These are phyloP conservation scores for Uronychia setigera DNA, from an alignment of 73 alveolate genomes.

Conservation along the genomic window DNA sequence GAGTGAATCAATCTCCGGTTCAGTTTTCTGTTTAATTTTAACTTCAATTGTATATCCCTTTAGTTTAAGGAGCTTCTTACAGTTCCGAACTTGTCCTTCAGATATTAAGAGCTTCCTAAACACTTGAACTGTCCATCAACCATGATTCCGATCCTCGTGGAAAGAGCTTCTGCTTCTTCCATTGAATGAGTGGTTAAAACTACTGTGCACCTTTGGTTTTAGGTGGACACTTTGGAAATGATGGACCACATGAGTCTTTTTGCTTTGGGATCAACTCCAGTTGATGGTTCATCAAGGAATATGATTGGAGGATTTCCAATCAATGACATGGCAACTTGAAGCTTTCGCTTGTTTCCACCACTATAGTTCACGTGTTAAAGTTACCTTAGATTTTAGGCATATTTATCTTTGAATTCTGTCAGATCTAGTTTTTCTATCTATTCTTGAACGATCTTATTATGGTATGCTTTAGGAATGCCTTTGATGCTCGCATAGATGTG, in stretches of 20 bases:
- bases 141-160: constrained; percentile 86
- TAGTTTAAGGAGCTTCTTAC: neutral
- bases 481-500: constrained; percentile 73
- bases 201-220: constrained; percentile 55
- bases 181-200: constrained; percentile 69
- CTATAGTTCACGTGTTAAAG: too few relatives aligned
- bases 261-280: constrained; percentile 94
- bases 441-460: constrained; percentile 2
- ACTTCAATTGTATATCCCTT: constrained; percentile 80
- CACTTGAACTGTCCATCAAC: constrained; percentile 77
- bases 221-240: constrained; percentile 66
- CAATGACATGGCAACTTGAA: constrained; percentile 87
- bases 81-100: constrained; percentile 83
- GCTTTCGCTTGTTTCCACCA: constrained; percentile 99
- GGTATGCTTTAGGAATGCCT: constrained; percentile 50
- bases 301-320: constrained; percentile 92
- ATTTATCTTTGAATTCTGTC: constrained; percentile 3
- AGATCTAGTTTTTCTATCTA: constrained; percentile 31
- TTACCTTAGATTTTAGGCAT: constrained; percentile 75
- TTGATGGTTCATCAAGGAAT: constrained; percentile 96
- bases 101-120: constrained; percentile 77
- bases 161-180: constrained; percentile 77
- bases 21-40: constrained; percentile 64
- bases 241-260: constrained; percentile 8
- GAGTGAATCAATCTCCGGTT: constrained; percentile 41